phyloP scores from a whole-genome alignment of 768 basidiomycete genomes.

The Kwoniella sp. region DNA sequence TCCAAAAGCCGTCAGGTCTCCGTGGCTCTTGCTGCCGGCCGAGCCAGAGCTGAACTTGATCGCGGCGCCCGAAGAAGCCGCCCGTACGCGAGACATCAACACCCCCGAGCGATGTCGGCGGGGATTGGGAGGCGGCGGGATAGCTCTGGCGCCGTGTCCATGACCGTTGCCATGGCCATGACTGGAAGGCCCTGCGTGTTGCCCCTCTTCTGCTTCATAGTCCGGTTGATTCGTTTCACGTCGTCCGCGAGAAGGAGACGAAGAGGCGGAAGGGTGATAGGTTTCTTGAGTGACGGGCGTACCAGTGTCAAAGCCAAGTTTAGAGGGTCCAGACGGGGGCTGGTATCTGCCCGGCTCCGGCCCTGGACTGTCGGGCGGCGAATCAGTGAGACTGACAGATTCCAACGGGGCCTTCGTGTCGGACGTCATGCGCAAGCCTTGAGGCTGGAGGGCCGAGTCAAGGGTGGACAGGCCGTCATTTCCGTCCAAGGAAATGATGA shows the following conservation, averaged over 20 bases:
- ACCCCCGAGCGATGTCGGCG: conserved; percentile 46
- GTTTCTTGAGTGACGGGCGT: background rate
- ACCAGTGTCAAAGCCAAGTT: background rate
- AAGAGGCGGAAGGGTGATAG: background rate
- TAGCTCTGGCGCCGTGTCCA: conserved; percentile 5
- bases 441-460: conserved; percentile 2
- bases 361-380: background rate
- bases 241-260: background rate
- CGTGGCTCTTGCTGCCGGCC: conserved; percentile 29
- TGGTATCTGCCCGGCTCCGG: background rate
- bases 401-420: background rate
- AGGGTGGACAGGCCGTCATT: conserved; percentile 7
- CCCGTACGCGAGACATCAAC: conserved; percentile 40
- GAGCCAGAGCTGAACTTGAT: conserved; percentile 14
- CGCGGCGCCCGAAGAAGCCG: conserved; percentile 19
- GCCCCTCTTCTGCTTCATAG: background rate
- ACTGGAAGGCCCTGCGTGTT: conserved; percentile 7
- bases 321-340: background rate
- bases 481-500: conserved; percentile 3
- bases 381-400: background rate
- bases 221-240: background rate
- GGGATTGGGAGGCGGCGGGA: conserved; percentile 42
- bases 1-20: conserved; percentile 24
- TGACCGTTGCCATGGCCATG: too few species aligned
- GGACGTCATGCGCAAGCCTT: too few species aligned